Evolutionary conservation across 805 yeast genomes (phyloP), one percentile per base, ranked within the genome.

Genomic region (Kuraishia hungarica): DNA sequence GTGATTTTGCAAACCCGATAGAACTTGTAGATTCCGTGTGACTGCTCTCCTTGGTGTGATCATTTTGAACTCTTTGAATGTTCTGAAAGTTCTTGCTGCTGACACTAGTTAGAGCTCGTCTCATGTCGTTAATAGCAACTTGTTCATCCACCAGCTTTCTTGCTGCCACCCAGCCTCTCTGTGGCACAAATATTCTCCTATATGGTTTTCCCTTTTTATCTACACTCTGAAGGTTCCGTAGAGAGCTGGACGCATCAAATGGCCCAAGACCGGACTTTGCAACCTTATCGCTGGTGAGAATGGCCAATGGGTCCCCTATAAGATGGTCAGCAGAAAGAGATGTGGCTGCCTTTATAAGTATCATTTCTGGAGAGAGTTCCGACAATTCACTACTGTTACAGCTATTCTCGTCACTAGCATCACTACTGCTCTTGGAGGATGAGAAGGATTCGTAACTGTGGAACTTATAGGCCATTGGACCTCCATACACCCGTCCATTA

Each of bases 81-180:
- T 35, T 35, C 11, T 35, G 43, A 10, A 35, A 3, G 43, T 35
- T 35, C 43, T 15, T 35, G 43, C 17, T 35, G 43, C 43, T 35
- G 3, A 35, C 43, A 15, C n/a, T 35, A 17, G 17, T 15, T 13
- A 35, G 43, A 13, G 43, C 43, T 35, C 11, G 15, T 15, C 43
- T 35, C 43, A 35, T 35, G 11, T 35, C 23, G 50, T 47, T 47
- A n/a, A 47, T 47, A n/a, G 23, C 50, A 47, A 15, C 21, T 17
- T 35, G 43, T n/a, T 47, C 50, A 13, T 29, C 23, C 10, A 10
- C 23, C 51, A 55, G 52, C 53, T 59, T 64, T 46, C 60, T 67
- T n/a, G 67, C 59, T 8, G 78, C 64, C 0, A 76, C 66, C 85
- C 85, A 80, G 0, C 85, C 84, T 48, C 74, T 62, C 11, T 75